Evolutionary conservation across 176 grass and related monocot species (phyloP).

Genomic region (Triticum dicoccoides): DNA sequence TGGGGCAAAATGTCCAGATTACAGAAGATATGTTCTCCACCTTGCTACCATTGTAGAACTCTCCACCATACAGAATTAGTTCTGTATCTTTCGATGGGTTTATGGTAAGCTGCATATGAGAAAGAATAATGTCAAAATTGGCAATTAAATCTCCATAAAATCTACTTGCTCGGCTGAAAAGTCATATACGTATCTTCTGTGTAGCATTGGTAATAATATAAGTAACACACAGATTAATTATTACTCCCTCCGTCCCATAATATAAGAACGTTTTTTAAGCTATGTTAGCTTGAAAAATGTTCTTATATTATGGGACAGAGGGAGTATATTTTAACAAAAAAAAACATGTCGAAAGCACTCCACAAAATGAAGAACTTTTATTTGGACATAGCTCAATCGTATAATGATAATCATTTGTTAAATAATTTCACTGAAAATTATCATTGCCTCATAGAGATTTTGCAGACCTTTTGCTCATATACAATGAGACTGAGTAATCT

Average conservation of each 20-base stretch:
- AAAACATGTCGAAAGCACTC: not conserved
- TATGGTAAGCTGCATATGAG: slow-evolving; percentile 61
- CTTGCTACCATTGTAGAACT: slow-evolving; percentile 98
- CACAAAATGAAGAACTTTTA: not conserved
- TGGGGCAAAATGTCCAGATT: not conserved
- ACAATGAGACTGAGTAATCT: not conserved
- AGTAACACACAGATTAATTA: not conserved
- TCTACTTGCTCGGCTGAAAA: not conserved
- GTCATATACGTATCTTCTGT: not conserved
- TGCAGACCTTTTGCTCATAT: not conserved
- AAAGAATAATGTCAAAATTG: slow-evolving; percentile 2
- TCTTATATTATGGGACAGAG: too few species aligned
- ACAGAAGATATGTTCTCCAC: slow-evolving; percentile 32
- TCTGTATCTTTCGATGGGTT: slow-evolving; percentile 84
- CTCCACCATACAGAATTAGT: slow-evolving; percentile 88
- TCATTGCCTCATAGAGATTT: not conserved
- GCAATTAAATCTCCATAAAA: not conserved
- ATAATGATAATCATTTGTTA: not conserved
- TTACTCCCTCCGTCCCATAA: too few species aligned
- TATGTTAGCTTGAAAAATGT: too few species aligned
- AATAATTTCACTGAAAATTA: not conserved
- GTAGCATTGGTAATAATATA: not conserved
- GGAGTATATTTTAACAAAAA: not conserved
- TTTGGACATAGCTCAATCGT: not conserved
- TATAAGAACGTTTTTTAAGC: too few species aligned